Conservation (phyloP, 371 early-diverging fungal genomes). For the Apophysomyces variabilis region DNA sequence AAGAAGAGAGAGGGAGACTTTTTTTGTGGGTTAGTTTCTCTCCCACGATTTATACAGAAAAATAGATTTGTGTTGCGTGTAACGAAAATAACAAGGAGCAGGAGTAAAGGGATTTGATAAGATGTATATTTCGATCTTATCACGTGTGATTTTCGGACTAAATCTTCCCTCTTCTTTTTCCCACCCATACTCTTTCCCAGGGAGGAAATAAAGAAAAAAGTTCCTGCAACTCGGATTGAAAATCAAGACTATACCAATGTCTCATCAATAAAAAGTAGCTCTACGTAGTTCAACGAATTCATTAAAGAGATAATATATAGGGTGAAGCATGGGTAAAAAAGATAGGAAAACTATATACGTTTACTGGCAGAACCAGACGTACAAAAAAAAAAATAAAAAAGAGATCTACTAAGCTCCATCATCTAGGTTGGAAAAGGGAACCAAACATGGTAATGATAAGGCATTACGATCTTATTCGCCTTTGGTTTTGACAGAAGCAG, state of each 20-base stretch:
- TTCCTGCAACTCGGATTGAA: too few species aligned
- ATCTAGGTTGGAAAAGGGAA: conserved; percentile 6
- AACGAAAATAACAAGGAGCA: conserved; percentile 39
- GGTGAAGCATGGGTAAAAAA: too few species aligned
- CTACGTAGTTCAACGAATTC: too few species aligned
- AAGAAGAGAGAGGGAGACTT: conserved; percentile 13
- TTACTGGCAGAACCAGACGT: not conserved
- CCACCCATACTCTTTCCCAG: conserved; percentile 31
- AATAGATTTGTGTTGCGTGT: conserved; percentile 16
- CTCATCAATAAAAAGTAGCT: not conserved
- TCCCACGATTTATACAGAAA: conserved; percentile 14
- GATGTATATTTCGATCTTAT: conserved; percentile 46
- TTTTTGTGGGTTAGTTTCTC: not conserved
- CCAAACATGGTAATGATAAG: conserved; percentile 38
- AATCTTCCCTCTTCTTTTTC: conserved; percentile 16
- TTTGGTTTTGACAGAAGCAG: conserved; percentile 5
- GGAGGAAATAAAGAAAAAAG: not conserved
- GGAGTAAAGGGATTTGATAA: conserved; percentile 32
- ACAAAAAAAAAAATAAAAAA: conserved; percentile 2
- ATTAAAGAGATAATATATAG: too few species aligned
- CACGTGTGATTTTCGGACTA: conserved; percentile 40
- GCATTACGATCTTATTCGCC: conserved; percentile 31
- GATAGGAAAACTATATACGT: too few species aligned
- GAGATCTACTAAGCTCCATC: not conserved
- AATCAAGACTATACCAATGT: not conserved